Base-by-base conservation (phyloP, 2,329 filamentous ascomycete genomes). In the Pyrenophora teres region DNA sequence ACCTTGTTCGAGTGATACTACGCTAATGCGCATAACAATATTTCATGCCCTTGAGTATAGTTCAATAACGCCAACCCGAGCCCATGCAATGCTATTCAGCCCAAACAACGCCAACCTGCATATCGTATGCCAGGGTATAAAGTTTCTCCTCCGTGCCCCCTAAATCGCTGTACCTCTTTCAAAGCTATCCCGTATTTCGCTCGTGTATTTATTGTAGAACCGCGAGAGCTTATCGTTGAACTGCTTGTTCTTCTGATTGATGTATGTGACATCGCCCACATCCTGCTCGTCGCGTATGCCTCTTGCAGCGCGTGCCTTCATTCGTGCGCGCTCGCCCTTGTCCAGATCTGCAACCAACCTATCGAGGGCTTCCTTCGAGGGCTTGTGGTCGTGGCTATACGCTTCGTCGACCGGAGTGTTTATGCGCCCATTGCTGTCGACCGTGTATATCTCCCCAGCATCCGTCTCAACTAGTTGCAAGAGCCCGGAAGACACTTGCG, bases 221-320 rank as follows among this genome's bases (percentile, higher is more conserved):
- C 94, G 83, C 46, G 88, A 82, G 74, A 99, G 80, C 79, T 99
- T 97, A 79, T 96, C 87, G 85, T 99, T 99, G 80, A 99, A 99
- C 81, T 97, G 92, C 82, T 97, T 97, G 82, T 99, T 99, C 70
- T 99, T 97, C 78, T 97, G 92, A 78, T 99, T 99, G 83, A 99
- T 99, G 77, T 96, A 97, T 6, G 93, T 97, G 65, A 97, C 89
- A 75, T 99, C 94, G 23, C 86, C 88, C 40, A 92, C 89, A 58
- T 96, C 92, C 50, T 67, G 60, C 52, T 92, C 91, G 57, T 78
- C 75, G 71, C 87, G 84, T 10, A 85, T 84, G 72, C 89, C 86
- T 46, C 92, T 83, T 60, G 95, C 90, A 72, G 84, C 87, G 65
- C 92, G 83, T 80, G 95, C 95, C 82, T 92, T 95, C 68, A 96